Base-by-base conservation (phyloP, 139 green algal genomes). In the Haematococcus sp. region DNA sequence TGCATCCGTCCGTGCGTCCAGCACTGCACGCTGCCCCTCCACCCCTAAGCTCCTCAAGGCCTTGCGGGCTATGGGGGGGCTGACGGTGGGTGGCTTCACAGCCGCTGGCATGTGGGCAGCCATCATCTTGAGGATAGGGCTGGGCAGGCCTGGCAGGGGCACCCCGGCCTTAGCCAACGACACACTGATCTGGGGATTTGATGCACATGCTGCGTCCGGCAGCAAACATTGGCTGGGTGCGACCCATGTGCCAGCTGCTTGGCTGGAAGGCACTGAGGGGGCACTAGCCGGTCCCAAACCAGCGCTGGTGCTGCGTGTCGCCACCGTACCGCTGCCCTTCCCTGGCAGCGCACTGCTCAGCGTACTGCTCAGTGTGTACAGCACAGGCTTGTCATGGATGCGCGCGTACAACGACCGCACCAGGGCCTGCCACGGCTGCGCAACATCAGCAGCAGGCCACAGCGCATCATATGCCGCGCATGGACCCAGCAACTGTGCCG, bases 211-310 rank as follows among this genome's bases (percentile, higher is more conserved):
- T 3, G 30, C 32, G 52, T 77, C 74, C 20, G 43, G 71, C 30
- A 85, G 70, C 46, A 88, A 30, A 19, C 67, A 63, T 3, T 78
- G n/a, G 0, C 16, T 2, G 25, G 81, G 83, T n/a, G 63, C n/a
- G 33, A 92, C 63, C 88, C 88, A 92, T 4, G 55, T 27, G 7
- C 83, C 84, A 2, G 73, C 74, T n/a, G n/a, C n/a, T n/a, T n/a
- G n/a, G n/a, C n/a, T n/a, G n/a, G n/a, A n/a, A n/a, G n/a, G n/a
- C n/a, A n/a, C n/a, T n/a, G n/a, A n/a, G n/a, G n/a, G n/a, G n/a
- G n/a, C n/a, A n/a, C n/a, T n/a, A n/a, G n/a, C n/a, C n/a, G n/a
- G n/a, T n/a, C n/a, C n/a, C n/a, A n/a, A n/a, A n/a, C n/a, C n/a
- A n/a, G n/a, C n/a, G n/a, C n/a, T n/a, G n/a, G n/a, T n/a, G n/a